A percentile compares a stretch with the other conserved stretches of the same genome.
These are phyloP conservation scores for Mortierella sp. DNA, from an alignment of 371 early-diverging fungal genomes.

Conservation along the genomic window DNA sequence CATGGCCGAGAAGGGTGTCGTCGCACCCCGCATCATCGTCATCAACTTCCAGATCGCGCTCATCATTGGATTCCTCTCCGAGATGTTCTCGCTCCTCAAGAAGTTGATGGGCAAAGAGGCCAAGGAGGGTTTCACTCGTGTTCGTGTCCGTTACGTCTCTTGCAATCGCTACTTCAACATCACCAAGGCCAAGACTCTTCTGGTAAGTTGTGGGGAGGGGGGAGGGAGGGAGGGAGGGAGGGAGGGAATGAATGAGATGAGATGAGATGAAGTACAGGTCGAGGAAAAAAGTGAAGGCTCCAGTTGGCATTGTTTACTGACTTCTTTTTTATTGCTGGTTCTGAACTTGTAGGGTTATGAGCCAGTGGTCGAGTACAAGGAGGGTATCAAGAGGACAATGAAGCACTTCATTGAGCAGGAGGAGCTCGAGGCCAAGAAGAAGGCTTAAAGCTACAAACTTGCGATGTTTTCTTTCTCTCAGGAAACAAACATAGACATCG, in stretches of 20 bases:
- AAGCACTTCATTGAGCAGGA: conserved; percentile 45
- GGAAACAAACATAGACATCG: too few species aligned
- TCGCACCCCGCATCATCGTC: conserved; percentile 45
- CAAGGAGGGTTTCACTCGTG: conserved; percentile 57
- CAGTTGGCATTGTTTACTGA: neutral
- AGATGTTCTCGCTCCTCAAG: conserved; percentile 44
- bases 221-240: neutral
- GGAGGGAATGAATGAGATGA: too few species aligned
- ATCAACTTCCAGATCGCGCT: conserved; percentile 55
- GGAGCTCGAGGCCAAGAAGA: conserved; percentile 34
- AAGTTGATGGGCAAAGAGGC: conserved; percentile 54
- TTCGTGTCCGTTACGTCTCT: conserved; percentile 51
- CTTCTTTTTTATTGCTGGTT: neutral
- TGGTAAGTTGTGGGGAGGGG: conserved; percentile 56
- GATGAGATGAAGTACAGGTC: too few species aligned
- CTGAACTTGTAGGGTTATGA: conserved; percentile 37
- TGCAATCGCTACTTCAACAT: conserved; percentile 84
- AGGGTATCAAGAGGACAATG: conserved; percentile 55
- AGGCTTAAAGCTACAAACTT: neutral
- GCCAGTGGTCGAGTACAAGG: conserved; percentile 54
- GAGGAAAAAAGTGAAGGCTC: neutral
- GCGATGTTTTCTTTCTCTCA: neutral
- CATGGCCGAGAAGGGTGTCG: conserved; percentile 49
- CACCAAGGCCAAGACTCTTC: conserved; percentile 81
- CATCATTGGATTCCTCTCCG: conserved; percentile 50